Evolutionary conservation across 208 protist species (phyloP), one percentile per base, ranked within the genome.

Genomic region (Leishmania aethiopica): DNA sequence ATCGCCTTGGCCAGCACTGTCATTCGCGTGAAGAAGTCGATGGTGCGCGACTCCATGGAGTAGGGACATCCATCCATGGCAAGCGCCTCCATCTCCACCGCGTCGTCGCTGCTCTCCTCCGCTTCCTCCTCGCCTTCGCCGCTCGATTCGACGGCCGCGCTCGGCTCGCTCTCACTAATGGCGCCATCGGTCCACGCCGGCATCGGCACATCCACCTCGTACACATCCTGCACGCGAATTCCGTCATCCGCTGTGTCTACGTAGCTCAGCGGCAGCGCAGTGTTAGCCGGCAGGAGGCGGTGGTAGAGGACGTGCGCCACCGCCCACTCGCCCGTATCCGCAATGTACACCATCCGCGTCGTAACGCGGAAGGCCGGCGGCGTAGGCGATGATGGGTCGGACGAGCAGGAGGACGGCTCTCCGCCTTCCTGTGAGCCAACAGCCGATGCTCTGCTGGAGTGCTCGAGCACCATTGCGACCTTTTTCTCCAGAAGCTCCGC

Each of bases 1-100:
- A 94, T 92, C 2, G 91, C 89, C 81, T 91, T 92, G 15, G 87
- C 91, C 15, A 94, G 60, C 3, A 81, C 82, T 13, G 86, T 89
- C 91, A 92, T 94, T 66, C 82, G 70, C n/a, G 60, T 79, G 84
- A 94, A 91, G 74, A 91, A 94, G 72, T 91, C 71, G 49, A 94
- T 83, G 62, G 89, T 89, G 70, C 89, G 82, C 19, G 91, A 83
- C 78, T 94, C 87, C 88, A 93, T 83, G 51, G 90, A 85, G 75
- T 90, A 92, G 42, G 92, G 92, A 57, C 86, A 91, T 1, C 77
- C 83, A 45, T 86, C 83, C 45, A 74, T 51, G 70, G 40, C 70
- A 74, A 74, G 70, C 70, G 45, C 45, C 55, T 55, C 70, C 25
- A 25, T 74, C 66, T 79, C 25, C 17, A 53, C 81, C 13, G 71